phyloP scores from a whole-genome alignment of 768 basidiomycete species.

The Mycena latifolia region DNA sequence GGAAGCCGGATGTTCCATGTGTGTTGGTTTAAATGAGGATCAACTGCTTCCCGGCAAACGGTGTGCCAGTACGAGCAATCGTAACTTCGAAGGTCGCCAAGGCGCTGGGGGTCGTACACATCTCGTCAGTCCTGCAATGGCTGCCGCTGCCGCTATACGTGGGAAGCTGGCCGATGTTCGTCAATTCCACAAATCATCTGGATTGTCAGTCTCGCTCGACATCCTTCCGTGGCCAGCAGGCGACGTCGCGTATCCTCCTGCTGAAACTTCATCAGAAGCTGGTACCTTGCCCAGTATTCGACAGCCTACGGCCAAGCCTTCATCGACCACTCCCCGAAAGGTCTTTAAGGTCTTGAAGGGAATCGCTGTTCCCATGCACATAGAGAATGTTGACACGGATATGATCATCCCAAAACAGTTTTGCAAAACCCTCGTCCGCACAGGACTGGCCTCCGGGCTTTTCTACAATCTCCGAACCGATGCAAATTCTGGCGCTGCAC shows the following conservation, averaged over 20 bases:
- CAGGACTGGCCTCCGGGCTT: slow-evolving; percentile 85
- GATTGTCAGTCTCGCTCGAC: no score
- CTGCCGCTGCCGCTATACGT: slow-evolving; percentile 90
- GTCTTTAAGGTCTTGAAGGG: slow-evolving; percentile 81
- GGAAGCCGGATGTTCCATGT: slow-evolving; percentile 97
- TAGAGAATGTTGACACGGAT: slow-evolving; percentile 90
- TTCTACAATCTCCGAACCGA: slow-evolving; percentile 84
- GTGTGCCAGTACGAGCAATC: slow-evolving; percentile 92
- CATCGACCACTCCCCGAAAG: slow-evolving; percentile 53
- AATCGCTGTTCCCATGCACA: slow-evolving; percentile 80
- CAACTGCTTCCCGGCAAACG: slow-evolving; percentile 86
- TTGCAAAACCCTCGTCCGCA: slow-evolving; percentile 90
- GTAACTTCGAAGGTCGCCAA: slow-evolving; percentile 93
- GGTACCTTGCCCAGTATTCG: slow-evolving; percentile 67
- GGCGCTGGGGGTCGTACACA: slow-evolving; percentile 91
- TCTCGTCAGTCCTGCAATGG: slow-evolving; percentile 92
- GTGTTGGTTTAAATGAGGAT: slow-evolving; percentile 95
- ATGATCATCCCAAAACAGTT: slow-evolving; percentile 96
- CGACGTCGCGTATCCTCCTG: slow-evolving; percentile 66
- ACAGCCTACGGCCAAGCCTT: slow-evolving; percentile 55
- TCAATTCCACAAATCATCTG: slow-evolving; percentile 68
- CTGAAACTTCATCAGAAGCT: slow-evolving; percentile 77
- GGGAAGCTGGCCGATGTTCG: slow-evolving; percentile 89
- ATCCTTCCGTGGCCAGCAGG: no score
- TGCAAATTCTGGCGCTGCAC: slow-evolving; percentile 81